Conservation (phyloP, 1,139 yeast genomes). For the Lodderomyces jiufengensis region DNA sequence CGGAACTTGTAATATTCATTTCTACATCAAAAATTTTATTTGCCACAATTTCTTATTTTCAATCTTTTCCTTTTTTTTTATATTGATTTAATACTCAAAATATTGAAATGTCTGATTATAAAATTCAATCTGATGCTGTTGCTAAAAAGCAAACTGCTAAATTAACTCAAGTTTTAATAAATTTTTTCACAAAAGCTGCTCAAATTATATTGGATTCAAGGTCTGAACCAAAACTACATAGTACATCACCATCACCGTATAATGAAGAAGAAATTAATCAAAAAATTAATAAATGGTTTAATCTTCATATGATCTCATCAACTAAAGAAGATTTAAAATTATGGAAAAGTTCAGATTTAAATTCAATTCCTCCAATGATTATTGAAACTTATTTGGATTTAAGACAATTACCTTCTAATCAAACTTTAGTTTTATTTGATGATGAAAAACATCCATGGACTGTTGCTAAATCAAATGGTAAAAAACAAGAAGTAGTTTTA, state of each 20-base stretch:
- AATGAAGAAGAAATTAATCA: background rate
- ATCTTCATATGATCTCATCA: slow-evolving; percentile 47
- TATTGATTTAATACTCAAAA: background rate
- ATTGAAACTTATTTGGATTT: slow-evolving; percentile 82
- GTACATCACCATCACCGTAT: background rate
- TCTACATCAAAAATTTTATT: background rate
- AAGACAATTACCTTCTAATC: slow-evolving; percentile 54
- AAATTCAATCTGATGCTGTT: slow-evolving; percentile 17
- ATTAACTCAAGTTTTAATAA: slow-evolving; percentile 49
- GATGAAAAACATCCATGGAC: slow-evolving; percentile 43
- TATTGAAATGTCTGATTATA: slow-evolving; percentile 1
- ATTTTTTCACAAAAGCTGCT: slow-evolving; percentile 71
- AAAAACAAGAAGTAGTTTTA: slow-evolving; percentile 75
- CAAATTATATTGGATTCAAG: slow-evolving; percentile 40
- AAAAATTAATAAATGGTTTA: slow-evolving; percentile 59
- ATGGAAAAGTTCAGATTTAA: slow-evolving; percentile 53
- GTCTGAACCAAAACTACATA: slow-evolving; percentile 4
- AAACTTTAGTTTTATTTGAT: slow-evolving; percentile 56
- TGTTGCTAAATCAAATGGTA: slow-evolving; percentile 38
- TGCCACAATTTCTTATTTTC: background rate
- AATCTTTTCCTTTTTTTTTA: background rate
- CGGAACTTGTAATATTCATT: background rate
- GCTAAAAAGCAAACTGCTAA: slow-evolving; percentile 29
- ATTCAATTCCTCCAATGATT: slow-evolving; percentile 68
- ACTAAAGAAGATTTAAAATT: slow-evolving; percentile 54